phyloP scores from a whole-genome alignment of 169 alveolate genomes.

The Cryptosporidium tyzzeri region DNA sequence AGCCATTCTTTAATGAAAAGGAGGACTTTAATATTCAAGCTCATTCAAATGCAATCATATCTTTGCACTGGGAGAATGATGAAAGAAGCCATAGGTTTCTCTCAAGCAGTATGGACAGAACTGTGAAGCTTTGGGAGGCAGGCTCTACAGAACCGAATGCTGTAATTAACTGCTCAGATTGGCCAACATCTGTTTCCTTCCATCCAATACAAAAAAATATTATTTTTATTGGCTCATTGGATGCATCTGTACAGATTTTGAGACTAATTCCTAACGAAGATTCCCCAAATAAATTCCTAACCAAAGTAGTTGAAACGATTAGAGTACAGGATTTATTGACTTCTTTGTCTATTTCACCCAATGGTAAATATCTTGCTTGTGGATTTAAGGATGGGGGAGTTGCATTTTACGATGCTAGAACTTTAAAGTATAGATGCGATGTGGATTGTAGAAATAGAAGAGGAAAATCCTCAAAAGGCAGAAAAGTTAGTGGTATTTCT shows the following conservation, averaged over 20 bases:
- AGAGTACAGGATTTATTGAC: constrained; percentile 71
- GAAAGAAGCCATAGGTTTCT: constrained; percentile 34
- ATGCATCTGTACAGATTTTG: constrained; percentile 69
- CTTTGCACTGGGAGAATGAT: constrained; percentile 68
- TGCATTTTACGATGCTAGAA: constrained; percentile 71
- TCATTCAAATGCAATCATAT: constrained; percentile 60
- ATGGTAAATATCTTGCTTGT: constrained; percentile 72
- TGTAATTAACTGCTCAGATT: constrained; percentile 47
- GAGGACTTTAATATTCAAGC: constrained; percentile 35
- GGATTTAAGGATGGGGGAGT: constrained; percentile 75
- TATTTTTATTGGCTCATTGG: constrained; percentile 59
- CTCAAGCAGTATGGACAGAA: constrained; percentile 73
- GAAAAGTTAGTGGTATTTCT: constrained; percentile 67
- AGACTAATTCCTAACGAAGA: constrained; percentile 13
- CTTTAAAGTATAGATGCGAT: constrained; percentile 69
- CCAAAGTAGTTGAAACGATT: constrained; percentile 45
- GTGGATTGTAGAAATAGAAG: constrained; percentile 74
- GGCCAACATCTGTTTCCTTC: constrained; percentile 72
- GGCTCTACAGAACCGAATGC: constrained; percentile 45
- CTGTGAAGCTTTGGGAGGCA: constrained; percentile 73
- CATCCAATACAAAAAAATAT: constrained; percentile 56
- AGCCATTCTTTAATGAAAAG: constrained; percentile 49
- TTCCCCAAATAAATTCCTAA: neutral
- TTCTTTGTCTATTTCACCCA: constrained; percentile 56
- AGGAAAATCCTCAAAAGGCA: constrained; percentile 70